Evolutionary conservation across 345 rosid genomes (phyloP).

Genomic region (Turritis glabra): DNA sequence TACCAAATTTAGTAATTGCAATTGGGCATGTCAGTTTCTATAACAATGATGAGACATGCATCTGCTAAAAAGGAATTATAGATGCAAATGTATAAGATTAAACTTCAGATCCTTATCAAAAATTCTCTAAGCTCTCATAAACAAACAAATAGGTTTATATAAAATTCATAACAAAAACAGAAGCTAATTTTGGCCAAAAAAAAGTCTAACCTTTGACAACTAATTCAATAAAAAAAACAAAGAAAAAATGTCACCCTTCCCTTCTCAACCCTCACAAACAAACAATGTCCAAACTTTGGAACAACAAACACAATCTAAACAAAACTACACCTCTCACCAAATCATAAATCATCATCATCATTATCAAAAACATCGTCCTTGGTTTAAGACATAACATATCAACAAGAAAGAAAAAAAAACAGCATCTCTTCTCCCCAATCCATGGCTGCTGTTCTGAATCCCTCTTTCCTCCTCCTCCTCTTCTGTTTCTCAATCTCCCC

Average conservation of each 20-base stretch:
- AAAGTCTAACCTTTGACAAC: slow-evolving; percentile 21
- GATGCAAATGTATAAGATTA: background rate
- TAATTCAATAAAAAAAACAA: slow-evolving; percentile 13
- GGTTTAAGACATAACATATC: slow-evolving; percentile 4
- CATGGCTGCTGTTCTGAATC: slow-evolving; percentile 35
- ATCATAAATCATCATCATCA: slow-evolving; percentile 8
- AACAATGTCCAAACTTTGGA: slow-evolving; percentile 36
- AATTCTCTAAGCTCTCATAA: background rate
- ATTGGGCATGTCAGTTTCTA: background rate
- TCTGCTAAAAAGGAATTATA: background rate
- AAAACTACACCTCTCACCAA: slow-evolving; percentile 20
- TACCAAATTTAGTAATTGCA: background rate
- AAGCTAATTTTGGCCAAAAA: slow-evolving; percentile 32
- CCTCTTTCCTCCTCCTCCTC: slow-evolving; percentile 9
- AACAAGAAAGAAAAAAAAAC: slow-evolving; percentile 20
- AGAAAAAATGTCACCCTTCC: background rate
- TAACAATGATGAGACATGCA: background rate
- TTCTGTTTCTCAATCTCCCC: slow-evolving; percentile 30
- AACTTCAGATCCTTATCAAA: slow-evolving; percentile 14
- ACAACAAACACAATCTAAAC: slow-evolving; percentile 36
- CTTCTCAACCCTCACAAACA: slow-evolving; percentile 33
- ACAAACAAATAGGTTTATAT: background rate
- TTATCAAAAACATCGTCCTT: slow-evolving; percentile 9
- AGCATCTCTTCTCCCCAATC: slow-evolving; percentile 30
- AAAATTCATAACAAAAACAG: background rate